Evolutionary conservation across 1,284 basidiomycete genomes (phyloP), one percentile per base, ranked within the genome.

Genomic region (Boletus sp.): DNA sequence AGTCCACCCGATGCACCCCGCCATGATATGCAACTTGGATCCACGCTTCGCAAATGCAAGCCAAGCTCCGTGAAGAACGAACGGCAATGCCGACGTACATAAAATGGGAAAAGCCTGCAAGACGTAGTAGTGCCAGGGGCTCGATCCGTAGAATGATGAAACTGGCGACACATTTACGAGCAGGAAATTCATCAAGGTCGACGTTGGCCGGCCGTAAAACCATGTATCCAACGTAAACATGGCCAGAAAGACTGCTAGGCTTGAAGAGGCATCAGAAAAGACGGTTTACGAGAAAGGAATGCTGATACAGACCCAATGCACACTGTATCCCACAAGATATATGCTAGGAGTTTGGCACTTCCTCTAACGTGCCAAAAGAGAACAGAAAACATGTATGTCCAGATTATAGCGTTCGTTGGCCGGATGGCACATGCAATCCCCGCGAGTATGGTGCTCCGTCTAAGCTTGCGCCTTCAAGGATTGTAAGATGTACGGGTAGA

Each of bases 141-240:
- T 91, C 3, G 75, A 70, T n/a, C 96, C 96, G 64, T 99, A 99
- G 65, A 97, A 98, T n/a, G 86, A 70, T 0, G 96, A 94, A 16
- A 98, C 77, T 2, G 81, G 75, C 2, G 87, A 87, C 0, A 91
- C 71, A 60, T 96, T 95, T 38, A 86, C 84, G 34, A 74, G 69
- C 23, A 96, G 61, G 62, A 99, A 90, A 62, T 91, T 92, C 38
- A 88, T 68, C 1, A 91, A 79, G 1, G 94, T 89, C 55, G 94
- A 79, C 0, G 86, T 89, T 1, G 77, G 68, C 30, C 65, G 69
- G 13, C 75, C 72, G 59, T 91, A 91, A 70, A 88, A 94, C 8
- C 74, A 44, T 0, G 82, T 79, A 61, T 95, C 93, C 34, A 88
- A 45, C 1, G 57, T 48, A 46, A 82, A 70, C 23, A 82, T 57